Conservation (phyloP, 306 rosid genomes). For the Pachyrhizus erosus region DNA sequence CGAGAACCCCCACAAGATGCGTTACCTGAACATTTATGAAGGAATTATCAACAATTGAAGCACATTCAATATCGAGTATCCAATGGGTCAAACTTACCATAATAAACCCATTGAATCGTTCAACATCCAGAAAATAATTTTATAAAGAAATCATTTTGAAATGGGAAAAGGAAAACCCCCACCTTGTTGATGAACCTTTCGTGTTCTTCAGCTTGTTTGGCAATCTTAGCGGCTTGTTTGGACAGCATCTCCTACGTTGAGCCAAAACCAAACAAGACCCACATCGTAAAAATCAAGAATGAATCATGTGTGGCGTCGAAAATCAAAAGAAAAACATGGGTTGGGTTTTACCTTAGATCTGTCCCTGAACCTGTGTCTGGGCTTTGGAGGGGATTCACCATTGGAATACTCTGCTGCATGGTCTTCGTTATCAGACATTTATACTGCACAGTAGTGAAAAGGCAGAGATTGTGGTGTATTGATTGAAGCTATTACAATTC, state of each 20-base stretch:
- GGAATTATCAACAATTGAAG: not conserved
- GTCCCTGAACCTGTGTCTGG: slow-evolving; percentile 57
- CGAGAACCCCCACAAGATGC: slow-evolving; percentile 77
- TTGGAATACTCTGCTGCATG: slow-evolving; percentile 47
- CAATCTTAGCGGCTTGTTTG: slow-evolving; percentile 81
- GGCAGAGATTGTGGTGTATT: not conserved
- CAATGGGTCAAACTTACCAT: not conserved
- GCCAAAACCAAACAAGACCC: slow-evolving; percentile 51
- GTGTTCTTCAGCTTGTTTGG: slow-evolving; percentile 89
- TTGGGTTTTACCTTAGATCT: slow-evolving; percentile 63
- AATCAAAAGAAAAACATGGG: slow-evolving; percentile 6
- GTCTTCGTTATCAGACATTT: slow-evolving; percentile 65
- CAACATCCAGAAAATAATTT: not conserved
- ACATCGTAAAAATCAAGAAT: slow-evolving; percentile 33
- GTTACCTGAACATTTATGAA: slow-evolving; percentile 59
- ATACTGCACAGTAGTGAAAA: too few relatives aligned
- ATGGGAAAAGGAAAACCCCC: not conserved
- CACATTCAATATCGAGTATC: not conserved
- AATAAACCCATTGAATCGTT: not conserved
- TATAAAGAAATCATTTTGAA: not conserved
- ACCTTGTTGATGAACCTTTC: slow-evolving; percentile 89
- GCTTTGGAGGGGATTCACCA: slow-evolving; percentile 60
- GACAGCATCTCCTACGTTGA: slow-evolving; percentile 72
- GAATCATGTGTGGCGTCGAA: not conserved
- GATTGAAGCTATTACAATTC: not conserved